Evolutionary conservation across 108 stramenopile genomes (phyloP).

Genomic region (Fistulifera pelliculosa): DNA sequence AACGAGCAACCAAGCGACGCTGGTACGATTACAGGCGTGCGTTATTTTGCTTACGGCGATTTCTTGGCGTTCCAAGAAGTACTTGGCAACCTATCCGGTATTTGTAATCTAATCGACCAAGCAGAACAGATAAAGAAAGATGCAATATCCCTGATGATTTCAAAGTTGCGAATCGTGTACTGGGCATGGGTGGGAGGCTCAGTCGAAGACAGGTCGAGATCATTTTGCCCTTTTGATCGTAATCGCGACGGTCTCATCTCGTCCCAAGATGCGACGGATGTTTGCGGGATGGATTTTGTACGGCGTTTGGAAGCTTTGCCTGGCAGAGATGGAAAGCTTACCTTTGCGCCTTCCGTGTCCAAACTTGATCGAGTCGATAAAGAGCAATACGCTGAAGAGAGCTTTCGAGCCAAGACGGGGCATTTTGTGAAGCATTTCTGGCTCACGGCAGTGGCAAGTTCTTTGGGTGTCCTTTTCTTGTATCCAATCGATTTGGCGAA

Average conservation of each 20-base stretch:
- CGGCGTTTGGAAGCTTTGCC: conserved; percentile 22
- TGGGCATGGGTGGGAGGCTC: conserved; percentile 29
- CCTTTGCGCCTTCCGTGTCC: conserved; percentile 29
- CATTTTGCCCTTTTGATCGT: conserved; percentile 42
- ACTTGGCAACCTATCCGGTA: conserved; percentile 26
- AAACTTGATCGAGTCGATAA: not conserved
- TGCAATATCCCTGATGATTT: conserved; percentile 50
- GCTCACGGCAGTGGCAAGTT: conserved; percentile 24
- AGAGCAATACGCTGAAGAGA: not conserved
- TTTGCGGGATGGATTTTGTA: conserved; percentile 27
- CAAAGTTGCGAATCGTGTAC: conserved; percentile 38
- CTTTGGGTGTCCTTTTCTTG: conserved; percentile 20
- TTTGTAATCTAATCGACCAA: conserved; percentile 31
- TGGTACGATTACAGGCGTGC: not conserved
- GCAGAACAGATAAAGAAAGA: conserved; percentile 33
- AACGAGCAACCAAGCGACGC: not conserved
- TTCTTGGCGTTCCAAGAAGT: conserved; percentile 42
- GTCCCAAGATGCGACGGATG: conserved; percentile 21
- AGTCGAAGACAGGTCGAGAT: conserved; percentile 41
- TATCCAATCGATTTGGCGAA: conserved; percentile 51
- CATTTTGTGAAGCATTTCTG: not conserved
- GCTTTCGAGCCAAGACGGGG: no score
- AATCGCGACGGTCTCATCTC: conserved; percentile 40
- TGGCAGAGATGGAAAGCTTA: conserved; percentile 32
- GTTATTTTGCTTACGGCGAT: conserved; percentile 25